Percentiles rank a stretch among this genome's conserved stretches.
phyloP scores from a whole-genome alignment of 1,284 basidiomycete genomes.

The Trametes versicolor region DNA sequence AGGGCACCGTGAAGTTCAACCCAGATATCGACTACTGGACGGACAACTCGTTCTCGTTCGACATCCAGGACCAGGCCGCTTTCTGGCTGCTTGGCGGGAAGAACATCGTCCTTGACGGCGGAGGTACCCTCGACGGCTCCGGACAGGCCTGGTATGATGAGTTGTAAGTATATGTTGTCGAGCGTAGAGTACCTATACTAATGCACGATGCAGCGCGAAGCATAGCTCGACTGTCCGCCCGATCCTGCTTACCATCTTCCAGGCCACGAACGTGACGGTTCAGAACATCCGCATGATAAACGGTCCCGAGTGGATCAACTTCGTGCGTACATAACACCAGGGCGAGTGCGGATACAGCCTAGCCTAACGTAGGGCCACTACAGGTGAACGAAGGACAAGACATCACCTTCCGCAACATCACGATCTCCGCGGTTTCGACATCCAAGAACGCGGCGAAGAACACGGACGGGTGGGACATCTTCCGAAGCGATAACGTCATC shows the following conservation, averaged over 20 bases:
- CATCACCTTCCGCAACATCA: conserved; percentile 54
- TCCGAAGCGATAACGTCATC: conserved; percentile 51
- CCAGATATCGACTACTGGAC: conserved; percentile 64
- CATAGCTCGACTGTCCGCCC: conserved; percentile 62
- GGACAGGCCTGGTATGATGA: conserved; percentile 69
- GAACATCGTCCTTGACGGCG: conserved; percentile 65
- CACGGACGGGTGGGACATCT: conserved; percentile 74
- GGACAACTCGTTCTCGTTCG: conserved; percentile 62
- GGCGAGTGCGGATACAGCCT: background rate
- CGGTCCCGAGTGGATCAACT: conserved; percentile 64
- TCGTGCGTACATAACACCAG: conserved; percentile 46
- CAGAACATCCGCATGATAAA: conserved; percentile 55
- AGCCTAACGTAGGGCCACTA: background rate
- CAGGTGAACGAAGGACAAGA: conserved; percentile 48
- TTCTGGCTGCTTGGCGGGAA: conserved; percentile 72
- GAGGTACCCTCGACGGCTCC: conserved; percentile 68
- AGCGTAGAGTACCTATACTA: background rate
- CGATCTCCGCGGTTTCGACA: conserved; percentile 50
- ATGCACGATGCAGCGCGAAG: conserved; percentile 32
- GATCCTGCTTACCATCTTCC: conserved; percentile 67
- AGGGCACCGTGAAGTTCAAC: conserved; percentile 62
- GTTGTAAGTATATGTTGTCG: conserved; percentile 50
- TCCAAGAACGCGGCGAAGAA: conserved; percentile 57
- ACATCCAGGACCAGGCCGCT: conserved; percentile 66
- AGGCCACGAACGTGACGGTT: conserved; percentile 62